Base-by-base conservation (phyloP, 768 basidiomycete species). In the Gautieria morchelliformis region DNA sequence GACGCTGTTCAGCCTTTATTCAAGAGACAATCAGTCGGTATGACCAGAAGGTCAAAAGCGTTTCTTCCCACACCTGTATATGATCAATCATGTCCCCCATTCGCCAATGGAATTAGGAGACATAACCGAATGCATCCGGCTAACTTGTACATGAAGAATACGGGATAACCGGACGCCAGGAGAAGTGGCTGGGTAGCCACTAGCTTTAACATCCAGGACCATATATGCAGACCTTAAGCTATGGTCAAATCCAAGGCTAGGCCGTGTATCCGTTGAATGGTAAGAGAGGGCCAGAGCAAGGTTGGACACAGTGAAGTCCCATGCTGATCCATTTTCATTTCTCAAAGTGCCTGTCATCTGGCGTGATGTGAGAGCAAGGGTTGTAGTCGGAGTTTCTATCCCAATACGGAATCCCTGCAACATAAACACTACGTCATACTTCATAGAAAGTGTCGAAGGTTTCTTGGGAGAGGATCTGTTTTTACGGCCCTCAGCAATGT, bases 51-150 rank as follows among this genome's bases (percentile, higher is more conserved):
- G 46, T 52, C 54, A 45, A 44, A 32, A 35, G 40, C 35, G 24
- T 27, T 30, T 33, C 47, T 33, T 11, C 40, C 59, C 48, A 46
- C 71, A 86, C 90, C 78, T 89, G 90, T 42, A 91, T 73, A 63
- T 91, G 78, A 65, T 95, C 92, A 42, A 92, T 69, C 61, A 93
- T 90, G 66, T 97, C 94, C 15, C 87, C 89, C 8, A 73, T 66
- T 95, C 89, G 20, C 87, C 86, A 51, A 97, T 85, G 0, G 95
- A 94, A 61, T 89, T 90, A 10, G 94, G 86, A 67, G 93, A 93
- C 87, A 96, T 85, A 35, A 95, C 88, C 1, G 94, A 93, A 64
- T 97, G 91, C 2, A 92, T 82, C 68, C 87, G 89, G 8, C 79
- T 81, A 22, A 94, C 70, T 1, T 73, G 68, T 32, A 93, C 59